Base-by-base conservation (phyloP, 2,329 filamentous ascomycete genomes). In the Nemania sp. region DNA sequence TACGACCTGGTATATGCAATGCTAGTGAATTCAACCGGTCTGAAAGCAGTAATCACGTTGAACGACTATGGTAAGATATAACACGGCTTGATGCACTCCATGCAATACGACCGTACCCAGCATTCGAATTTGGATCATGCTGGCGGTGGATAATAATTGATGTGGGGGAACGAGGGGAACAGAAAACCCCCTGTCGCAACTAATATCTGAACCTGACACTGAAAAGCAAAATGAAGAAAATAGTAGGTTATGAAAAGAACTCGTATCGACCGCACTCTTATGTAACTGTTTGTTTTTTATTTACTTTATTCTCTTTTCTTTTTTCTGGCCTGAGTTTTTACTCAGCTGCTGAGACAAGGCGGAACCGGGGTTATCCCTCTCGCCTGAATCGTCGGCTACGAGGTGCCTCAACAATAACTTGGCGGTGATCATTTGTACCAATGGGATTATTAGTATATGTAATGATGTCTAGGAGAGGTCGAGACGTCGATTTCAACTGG, bases 331-430 rank as follows among this genome's bases (percentile, higher is more conserved):
- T 7, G 15, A 22, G n/a, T n/a, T 35, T 26, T 55, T 20, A 26
- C 24, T 41, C 27, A 47, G 47, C 18, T 26, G 47, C 38, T 29
- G 47, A 64, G 60, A 55, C 53, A 59, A 41, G 20, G 45, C 20
- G 20, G 47, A 54, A 62, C 26, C 18, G 22, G 51, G 27, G n/a
- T 24, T 38, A 7, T 20, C 51, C 15, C 38, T 45, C 6, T 35
- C 29, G 10, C 43, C 59, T 59, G 49, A 51, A 54, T 32, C 32
- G 4, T 38, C 13, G 41, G 27, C 11, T 13, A 47, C 24, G 26
- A 32, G 26, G 24, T 5, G 3, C 43, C n/a, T 32, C 20, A 51
- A 59, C 22, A 15, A 27, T 13, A 27, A n/a, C 22, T 47, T 49
- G 22, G 24, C 24, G 4, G 26, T 15, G 10, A n/a, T 32, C 11